These are phyloP conservation scores for Phytophthora constricta DNA, from an alignment of 352 stramenopile species.

Conservation along the genomic window DNA sequence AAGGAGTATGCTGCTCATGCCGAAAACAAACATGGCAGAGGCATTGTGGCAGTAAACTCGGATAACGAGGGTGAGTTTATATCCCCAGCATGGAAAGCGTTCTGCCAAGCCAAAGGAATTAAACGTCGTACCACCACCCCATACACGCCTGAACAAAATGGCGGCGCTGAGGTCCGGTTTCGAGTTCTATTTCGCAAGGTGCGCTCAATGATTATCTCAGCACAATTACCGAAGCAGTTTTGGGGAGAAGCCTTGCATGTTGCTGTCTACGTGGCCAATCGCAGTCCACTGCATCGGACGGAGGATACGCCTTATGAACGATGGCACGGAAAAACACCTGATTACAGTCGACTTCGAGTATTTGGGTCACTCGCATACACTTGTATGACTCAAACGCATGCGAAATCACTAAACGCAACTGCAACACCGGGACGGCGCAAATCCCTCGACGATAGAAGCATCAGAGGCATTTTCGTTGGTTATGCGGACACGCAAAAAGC, in stretches of 20 bases:
- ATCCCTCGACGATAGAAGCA: constrained; percentile 10
- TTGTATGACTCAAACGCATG: not conserved
- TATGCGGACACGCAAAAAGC: not conserved
- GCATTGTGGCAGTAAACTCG: constrained; percentile 1
- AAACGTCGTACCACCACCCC: not conserved
- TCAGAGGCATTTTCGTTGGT: constrained; percentile 11
- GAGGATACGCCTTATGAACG: constrained; percentile 12
- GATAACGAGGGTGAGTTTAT: constrained; percentile 17
- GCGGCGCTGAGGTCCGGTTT: constrained; percentile 13
- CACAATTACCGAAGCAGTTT: constrained; percentile 18
- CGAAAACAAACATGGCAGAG: constrained; percentile 12
- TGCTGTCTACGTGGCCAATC: not conserved
- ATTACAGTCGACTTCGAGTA: constrained; percentile 12
- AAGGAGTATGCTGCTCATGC: constrained; percentile 5
- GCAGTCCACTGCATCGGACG: constrained; percentile 4
- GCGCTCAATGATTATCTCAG: constrained; percentile 6
- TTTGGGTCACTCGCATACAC: constrained; percentile 25
- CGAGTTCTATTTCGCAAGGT: constrained; percentile 23
- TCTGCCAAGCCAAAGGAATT: constrained; percentile 5
- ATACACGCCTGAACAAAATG: constrained; percentile 20
- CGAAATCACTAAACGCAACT: not conserved
- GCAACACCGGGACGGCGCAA: not conserved
- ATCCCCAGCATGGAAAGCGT: not conserved
- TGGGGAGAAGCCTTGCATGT: constrained; percentile 16
- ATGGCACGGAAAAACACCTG: constrained; percentile 9